Conservation (phyloP, 2,329 filamentous ascomycete species). For the Cercospora zeae-maydis region DNA sequence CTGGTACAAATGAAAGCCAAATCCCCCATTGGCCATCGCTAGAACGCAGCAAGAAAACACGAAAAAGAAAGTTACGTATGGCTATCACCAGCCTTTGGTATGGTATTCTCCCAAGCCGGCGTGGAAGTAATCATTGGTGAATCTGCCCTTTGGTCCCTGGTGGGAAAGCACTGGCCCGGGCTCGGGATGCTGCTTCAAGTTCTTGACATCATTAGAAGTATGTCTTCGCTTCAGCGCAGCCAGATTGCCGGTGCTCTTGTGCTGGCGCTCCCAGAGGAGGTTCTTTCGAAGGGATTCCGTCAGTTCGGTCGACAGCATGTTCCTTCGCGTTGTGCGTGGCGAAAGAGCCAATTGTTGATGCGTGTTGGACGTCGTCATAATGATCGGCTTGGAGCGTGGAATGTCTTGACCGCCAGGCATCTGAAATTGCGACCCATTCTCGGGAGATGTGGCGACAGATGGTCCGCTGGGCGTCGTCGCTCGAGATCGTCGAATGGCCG, state of each 20-base stretch:
- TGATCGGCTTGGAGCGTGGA: slow-evolving; percentile 74
- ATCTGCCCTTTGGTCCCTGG: slow-evolving; percentile 50
- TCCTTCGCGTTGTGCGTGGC: slow-evolving; percentile 83
- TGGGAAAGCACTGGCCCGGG: slow-evolving; percentile 49
- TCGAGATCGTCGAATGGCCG: slow-evolving; percentile 56
- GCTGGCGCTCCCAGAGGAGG: slow-evolving; percentile 90
- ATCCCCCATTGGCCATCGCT: slow-evolving; percentile 23
- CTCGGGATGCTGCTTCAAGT: slow-evolving; percentile 77
- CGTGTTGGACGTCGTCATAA: slow-evolving; percentile 63
- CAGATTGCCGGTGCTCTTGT: slow-evolving; percentile 85
- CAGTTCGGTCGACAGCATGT: slow-evolving; percentile 93
- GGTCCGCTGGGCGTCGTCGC: slow-evolving; percentile 67
- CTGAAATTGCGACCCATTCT: slow-evolving; percentile 36
- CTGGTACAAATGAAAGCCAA: neutral
- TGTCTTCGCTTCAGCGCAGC: slow-evolving; percentile 86
- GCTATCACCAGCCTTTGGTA: slow-evolving; percentile 71
- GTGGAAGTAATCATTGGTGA: slow-evolving; percentile 83
- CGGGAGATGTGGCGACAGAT: slow-evolving; percentile 58
- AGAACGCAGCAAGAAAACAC: slow-evolving; percentile 26
- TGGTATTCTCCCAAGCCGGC: slow-evolving; percentile 82
- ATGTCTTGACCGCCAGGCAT: slow-evolving; percentile 20
- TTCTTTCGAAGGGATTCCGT: slow-evolving; percentile 90
- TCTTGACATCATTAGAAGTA: slow-evolving; percentile 85
- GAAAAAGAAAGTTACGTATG: slow-evolving; percentile 13
- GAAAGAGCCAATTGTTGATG: slow-evolving; percentile 69